These are phyloP conservation scores for Hypoxylon sp. DNA, from an alignment of 2,329 filamentous ascomycete genomes.

Conservation along the genomic window DNA sequence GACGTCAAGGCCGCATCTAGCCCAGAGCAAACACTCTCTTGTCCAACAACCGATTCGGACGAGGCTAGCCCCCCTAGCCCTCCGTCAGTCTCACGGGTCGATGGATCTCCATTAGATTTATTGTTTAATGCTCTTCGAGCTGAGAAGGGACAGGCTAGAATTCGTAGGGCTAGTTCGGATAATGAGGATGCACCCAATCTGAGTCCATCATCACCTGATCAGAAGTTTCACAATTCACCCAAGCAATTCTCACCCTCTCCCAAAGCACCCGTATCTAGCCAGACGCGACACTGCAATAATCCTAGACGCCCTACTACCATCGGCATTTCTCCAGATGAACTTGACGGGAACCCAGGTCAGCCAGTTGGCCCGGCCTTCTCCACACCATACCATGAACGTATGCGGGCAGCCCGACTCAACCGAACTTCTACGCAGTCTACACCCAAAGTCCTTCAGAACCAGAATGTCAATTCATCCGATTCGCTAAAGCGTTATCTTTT, in stretches of 20 bases:
- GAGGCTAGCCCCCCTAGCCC: constrained; percentile 63
- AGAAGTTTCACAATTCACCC: constrained; percentile 54
- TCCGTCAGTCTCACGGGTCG: constrained; percentile 55
- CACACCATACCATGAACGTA: constrained; percentile 74
- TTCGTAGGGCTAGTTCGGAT: constrained; percentile 67
- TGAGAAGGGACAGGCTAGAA: constrained; percentile 80
- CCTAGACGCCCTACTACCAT: constrained; percentile 63
- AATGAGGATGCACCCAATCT: constrained; percentile 59
- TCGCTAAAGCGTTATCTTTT: constrained; percentile 72
- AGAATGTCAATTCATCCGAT: constrained; percentile 59
- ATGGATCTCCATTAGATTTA: constrained; percentile 86
- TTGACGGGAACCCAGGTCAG: constrained; percentile 71
- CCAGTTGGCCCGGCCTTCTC: constrained; percentile 77
- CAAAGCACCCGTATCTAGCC: constrained; percentile 54
- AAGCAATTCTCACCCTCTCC: constrained; percentile 55
- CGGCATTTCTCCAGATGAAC: constrained; percentile 77
- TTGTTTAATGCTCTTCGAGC: constrained; percentile 91
- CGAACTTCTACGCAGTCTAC: constrained; percentile 46
- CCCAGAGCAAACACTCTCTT: constrained; percentile 63
- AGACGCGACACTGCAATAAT: constrained; percentile 53
- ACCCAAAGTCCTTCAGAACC: constrained; percentile 37
- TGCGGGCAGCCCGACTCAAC: constrained; percentile 66
- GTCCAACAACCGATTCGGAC: constrained; percentile 68
- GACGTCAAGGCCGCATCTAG: constrained; percentile 61
- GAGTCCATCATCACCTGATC: constrained; percentile 68